phyloP scores from a whole-genome alignment of 2,329 filamentous ascomycete species.

The Decorospora gaudefroyi region DNA sequence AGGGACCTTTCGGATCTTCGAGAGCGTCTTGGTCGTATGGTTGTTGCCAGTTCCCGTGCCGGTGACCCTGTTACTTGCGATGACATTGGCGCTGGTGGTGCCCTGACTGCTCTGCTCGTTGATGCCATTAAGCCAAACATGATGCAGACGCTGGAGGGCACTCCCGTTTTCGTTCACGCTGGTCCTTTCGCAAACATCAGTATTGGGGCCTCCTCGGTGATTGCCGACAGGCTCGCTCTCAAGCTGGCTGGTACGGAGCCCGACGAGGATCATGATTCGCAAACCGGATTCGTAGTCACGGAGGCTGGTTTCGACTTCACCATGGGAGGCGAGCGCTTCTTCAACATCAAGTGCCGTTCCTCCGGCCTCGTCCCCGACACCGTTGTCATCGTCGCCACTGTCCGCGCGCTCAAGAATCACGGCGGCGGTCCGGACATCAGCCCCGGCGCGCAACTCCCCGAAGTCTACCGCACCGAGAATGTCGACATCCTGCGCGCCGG shows the following conservation, averaged over 20 bases:
- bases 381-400: slow-evolving; percentile 92
- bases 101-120: slow-evolving; percentile 91
- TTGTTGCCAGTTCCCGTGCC: slow-evolving; percentile 80
- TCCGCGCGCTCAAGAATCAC: slow-evolving; percentile 95
- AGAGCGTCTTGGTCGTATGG: slow-evolving; percentile 92
- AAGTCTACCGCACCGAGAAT: slow-evolving; percentile 92
- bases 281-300: slow-evolving; percentile 91
- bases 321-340: slow-evolving; percentile 99
- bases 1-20: slow-evolving; percentile 87
- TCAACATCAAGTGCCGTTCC: slow-evolving; percentile 99
- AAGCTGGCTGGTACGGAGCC: slow-evolving; percentile 94
- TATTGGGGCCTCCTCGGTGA: slow-evolving; percentile 92
- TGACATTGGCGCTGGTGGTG: slow-evolving; percentile 89
- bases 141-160: slow-evolving; percentile 97
- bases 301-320: slow-evolving; percentile 99
- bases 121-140: slow-evolving; percentile 99
- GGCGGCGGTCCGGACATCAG: slow-evolving; percentile 93
- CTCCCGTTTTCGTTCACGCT: slow-evolving; percentile 95
- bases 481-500: slow-evolving; percentile 86
- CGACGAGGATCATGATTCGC: slow-evolving; percentile 80
- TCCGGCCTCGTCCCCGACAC: slow-evolving; percentile 92
- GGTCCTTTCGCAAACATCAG: slow-evolving; percentile 98
- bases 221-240: slow-evolving; percentile 92
- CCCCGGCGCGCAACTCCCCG: slow-evolving; percentile 79
- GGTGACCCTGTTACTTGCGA: slow-evolving; percentile 96